phyloP scores from a whole-genome alignment of 345 rosid genomes.

The Trapa incisa region DNA sequence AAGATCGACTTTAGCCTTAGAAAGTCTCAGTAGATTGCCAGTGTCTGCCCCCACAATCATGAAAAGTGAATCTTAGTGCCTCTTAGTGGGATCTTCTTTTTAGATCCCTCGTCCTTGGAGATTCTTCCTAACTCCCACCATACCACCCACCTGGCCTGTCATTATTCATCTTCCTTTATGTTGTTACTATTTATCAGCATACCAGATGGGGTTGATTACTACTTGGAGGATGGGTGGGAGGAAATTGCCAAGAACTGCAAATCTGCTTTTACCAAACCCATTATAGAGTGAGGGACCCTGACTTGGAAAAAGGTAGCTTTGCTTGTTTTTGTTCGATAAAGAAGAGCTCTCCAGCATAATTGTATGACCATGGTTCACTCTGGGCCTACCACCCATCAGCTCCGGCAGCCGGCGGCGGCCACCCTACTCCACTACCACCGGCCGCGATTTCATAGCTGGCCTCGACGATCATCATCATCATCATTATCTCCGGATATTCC shows the following conservation, averaged over 20 bases:
- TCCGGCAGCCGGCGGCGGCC: not conserved
- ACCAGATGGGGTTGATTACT: too few relatives aligned
- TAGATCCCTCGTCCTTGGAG: not conserved
- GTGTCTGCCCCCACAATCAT: too few relatives aligned
- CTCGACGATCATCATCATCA: too few relatives aligned
- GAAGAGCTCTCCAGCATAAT: not conserved
- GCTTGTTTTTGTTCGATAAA: not conserved
- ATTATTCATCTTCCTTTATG: not conserved
- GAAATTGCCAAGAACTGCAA: not conserved
- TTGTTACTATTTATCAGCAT: not conserved
- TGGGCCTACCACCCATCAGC: not conserved
- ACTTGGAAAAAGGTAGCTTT: not conserved
- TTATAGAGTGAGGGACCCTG: not conserved
- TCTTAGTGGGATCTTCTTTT: not conserved
- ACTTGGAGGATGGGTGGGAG: not conserved
- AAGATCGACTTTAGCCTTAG: too few relatives aligned
- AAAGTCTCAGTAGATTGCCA: too few relatives aligned
- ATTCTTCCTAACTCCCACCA: not conserved
- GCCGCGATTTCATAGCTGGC: not conserved
- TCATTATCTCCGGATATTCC: too few relatives aligned
- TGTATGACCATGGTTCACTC: not conserved
- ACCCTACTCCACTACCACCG: not conserved
- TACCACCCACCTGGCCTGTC: too few relatives aligned
- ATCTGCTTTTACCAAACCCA: not conserved
- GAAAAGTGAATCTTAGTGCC: not conserved